Percentiles rank a stretch among this genome's conserved stretches.
Evolutionary conservation across 176 grass and related monocot species (phyloP).

Genomic region (Phoenix dactylifera): DNA sequence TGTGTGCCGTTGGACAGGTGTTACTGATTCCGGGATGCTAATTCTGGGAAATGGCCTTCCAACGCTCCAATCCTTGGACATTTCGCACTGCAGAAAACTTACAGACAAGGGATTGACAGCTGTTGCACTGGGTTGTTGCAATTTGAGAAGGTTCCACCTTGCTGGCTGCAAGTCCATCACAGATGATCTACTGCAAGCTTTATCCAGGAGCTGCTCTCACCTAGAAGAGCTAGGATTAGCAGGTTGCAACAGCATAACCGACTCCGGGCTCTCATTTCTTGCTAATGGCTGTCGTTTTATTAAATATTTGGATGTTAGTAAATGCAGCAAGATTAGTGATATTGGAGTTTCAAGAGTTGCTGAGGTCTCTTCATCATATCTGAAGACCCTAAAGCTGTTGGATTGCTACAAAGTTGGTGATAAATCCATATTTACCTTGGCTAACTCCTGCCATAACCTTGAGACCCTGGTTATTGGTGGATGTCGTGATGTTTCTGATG

Average conservation of each 20-base stretch:
- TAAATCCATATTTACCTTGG: constrained; percentile 46
- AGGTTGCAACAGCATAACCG: constrained; percentile 52
- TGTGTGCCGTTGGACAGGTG: constrained; percentile 26
- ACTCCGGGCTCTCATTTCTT: constrained; percentile 54
- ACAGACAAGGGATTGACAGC: constrained; percentile 59
- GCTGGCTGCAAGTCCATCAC: constrained; percentile 60
- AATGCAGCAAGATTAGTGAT: constrained; percentile 77
- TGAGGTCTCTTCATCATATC: constrained; percentile 40
- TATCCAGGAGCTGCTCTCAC: constrained; percentile 52
- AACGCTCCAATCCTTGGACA: constrained; percentile 54
- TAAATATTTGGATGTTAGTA: constrained; percentile 64
- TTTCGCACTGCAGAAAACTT: constrained; percentile 74
- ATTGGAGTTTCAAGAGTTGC: constrained; percentile 58
- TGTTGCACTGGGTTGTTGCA: constrained; percentile 44
- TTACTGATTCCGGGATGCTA: constrained; percentile 59
- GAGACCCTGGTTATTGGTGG: constrained; percentile 62
- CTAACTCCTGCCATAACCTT: constrained; percentile 59
- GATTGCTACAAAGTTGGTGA: constrained; percentile 66
- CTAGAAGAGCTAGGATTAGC: constrained; percentile 58
- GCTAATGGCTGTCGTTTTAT: constrained; percentile 58
- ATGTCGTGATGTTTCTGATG: constrained; percentile 51
- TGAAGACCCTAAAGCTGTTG: constrained; percentile 57
- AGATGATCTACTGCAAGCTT: constrained; percentile 48
- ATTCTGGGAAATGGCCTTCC: constrained; percentile 40
- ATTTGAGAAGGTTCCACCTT: constrained; percentile 47